A percentile compares a stretch with the other conserved stretches of the same genome.
These are phyloP conservation scores for Magnaporthiopsis incrustans DNA, from an alignment of 2,329 filamentous ascomycete genomes.

Conservation along the genomic window DNA sequence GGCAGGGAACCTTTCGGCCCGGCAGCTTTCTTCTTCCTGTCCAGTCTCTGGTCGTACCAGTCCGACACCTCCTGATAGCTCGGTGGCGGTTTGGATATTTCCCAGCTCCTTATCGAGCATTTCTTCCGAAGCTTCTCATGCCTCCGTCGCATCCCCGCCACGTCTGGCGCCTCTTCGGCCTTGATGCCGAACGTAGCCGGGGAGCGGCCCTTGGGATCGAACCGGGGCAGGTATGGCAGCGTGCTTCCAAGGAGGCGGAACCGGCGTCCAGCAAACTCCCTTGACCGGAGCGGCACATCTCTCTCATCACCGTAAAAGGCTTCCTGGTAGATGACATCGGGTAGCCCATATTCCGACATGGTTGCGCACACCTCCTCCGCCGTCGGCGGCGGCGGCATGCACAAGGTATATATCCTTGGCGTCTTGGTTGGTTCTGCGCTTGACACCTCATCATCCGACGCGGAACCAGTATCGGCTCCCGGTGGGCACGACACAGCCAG, in stretches of 20 bases:
- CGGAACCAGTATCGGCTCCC: background rate
- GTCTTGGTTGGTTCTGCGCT: background rate
- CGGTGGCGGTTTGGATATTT: constrained; percentile 65
- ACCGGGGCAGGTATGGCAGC: constrained; percentile 71
- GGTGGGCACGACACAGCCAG: no score
- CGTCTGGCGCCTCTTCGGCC: constrained; percentile 37
- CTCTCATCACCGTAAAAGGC: constrained; percentile 77
- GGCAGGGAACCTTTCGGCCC: constrained; percentile 8
- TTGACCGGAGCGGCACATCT: constrained; percentile 68
- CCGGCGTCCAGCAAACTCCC: constrained; percentile 83
- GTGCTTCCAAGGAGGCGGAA: constrained; percentile 71
- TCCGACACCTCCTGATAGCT: constrained; percentile 56
- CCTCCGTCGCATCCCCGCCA: constrained; percentile 37
- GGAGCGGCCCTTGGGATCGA: constrained; percentile 56
- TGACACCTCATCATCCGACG: background rate
- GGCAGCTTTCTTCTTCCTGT: constrained; percentile 14
- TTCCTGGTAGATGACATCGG: constrained; percentile 71
- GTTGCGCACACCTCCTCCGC: constrained; percentile 41
- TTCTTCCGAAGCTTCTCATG: constrained; percentile 44
- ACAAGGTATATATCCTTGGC: background rate
- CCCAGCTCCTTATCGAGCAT: constrained; percentile 67
- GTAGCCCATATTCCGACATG: constrained; percentile 48
- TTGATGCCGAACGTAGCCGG: constrained; percentile 48
- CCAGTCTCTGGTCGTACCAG: constrained; percentile 51
- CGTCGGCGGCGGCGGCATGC: constrained; percentile 23